Conservation (phyloP, 2,329 filamentous ascomycete species). For the Lecanosticta acicola region DNA sequence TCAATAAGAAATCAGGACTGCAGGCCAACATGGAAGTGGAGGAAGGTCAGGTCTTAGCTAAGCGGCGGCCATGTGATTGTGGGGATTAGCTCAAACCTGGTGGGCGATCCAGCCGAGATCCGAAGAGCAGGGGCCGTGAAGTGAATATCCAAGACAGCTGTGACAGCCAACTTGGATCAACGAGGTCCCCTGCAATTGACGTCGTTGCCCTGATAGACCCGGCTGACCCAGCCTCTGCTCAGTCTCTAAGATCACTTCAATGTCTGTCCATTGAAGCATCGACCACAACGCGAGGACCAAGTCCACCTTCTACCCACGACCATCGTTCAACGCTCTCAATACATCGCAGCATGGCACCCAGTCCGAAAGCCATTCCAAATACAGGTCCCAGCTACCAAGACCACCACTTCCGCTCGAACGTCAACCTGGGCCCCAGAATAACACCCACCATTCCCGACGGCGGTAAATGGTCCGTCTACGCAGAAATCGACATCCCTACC, state of each 20-base stretch:
- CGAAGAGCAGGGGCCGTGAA: background rate
- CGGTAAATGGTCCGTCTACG: slow-evolving; percentile 28
- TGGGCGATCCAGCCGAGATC: background rate
- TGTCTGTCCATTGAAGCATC: background rate
- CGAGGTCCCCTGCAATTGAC: too few species aligned
- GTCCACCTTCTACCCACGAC: background rate
- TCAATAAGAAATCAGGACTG: background rate
- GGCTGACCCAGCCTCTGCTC: background rate
- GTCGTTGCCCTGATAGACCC: too few species aligned
- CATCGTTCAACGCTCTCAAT: too few species aligned
- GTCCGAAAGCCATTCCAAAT: background rate
- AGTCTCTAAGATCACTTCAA: background rate
- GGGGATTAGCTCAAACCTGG: background rate
- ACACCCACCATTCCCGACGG: slow-evolving; percentile 29
- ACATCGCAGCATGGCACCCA: background rate
- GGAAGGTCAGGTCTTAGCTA: background rate
- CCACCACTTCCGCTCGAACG: slow-evolving; percentile 25
- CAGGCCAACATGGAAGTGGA: background rate
- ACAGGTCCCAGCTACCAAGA: slow-evolving; percentile 17
- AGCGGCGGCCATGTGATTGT: background rate
- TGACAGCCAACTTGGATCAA: too few species aligned
- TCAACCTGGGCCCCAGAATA: slow-evolving; percentile 24
- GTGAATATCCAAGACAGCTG: too few species aligned
- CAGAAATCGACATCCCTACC: slow-evolving; percentile 36
- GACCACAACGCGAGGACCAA: background rate